Evolutionary conservation across 2,329 filamentous ascomycete species (phyloP).

Genomic region (Daldinia sp.): DNA sequence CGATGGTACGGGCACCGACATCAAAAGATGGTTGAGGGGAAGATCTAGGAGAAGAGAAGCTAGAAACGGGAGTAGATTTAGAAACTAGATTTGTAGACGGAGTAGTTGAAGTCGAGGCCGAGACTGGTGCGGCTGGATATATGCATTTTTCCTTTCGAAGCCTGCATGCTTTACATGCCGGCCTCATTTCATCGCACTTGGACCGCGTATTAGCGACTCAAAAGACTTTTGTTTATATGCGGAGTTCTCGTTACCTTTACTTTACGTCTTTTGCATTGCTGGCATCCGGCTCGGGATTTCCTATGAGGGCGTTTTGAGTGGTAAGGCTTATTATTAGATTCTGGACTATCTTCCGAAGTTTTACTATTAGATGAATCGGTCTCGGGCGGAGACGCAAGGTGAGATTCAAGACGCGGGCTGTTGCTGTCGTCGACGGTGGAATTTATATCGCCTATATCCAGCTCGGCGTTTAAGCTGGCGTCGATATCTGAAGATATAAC

Average conservation of each 20-base stretch:
- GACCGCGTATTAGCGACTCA: constrained; percentile 19
- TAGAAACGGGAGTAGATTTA: constrained; percentile 8
- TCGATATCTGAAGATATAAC: constrained; percentile 14
- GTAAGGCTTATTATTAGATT: constrained; percentile 46
- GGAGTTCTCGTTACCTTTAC: constrained; percentile 50
- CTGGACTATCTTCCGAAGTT: constrained; percentile 16
- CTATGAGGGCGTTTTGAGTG: constrained; percentile 62
- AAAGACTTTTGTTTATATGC: not conserved
- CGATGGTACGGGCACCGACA: constrained; percentile 1
- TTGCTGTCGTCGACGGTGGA: constrained; percentile 19
- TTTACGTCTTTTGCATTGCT: constrained; percentile 63
- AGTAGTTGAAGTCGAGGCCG: not conserved
- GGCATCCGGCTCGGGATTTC: constrained; percentile 63
- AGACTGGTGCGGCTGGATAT: constrained; percentile 49
- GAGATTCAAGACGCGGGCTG: not conserved
- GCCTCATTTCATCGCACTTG: constrained; percentile 59
- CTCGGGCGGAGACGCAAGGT: not conserved
- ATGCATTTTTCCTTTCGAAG: constrained; percentile 58
- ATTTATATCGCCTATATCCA: constrained; percentile 15
- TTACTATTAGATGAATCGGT: constrained; percentile 8
- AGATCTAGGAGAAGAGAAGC: constrained; percentile 7
- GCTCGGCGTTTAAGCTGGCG: constrained; percentile 19
- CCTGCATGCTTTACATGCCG: constrained; percentile 59
- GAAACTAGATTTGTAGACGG: constrained; percentile 14
- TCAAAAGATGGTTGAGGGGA: constrained; percentile 12